phyloP scores from a whole-genome alignment of 1,284 basidiomycete species.

The Leccinum pallidistipes region DNA sequence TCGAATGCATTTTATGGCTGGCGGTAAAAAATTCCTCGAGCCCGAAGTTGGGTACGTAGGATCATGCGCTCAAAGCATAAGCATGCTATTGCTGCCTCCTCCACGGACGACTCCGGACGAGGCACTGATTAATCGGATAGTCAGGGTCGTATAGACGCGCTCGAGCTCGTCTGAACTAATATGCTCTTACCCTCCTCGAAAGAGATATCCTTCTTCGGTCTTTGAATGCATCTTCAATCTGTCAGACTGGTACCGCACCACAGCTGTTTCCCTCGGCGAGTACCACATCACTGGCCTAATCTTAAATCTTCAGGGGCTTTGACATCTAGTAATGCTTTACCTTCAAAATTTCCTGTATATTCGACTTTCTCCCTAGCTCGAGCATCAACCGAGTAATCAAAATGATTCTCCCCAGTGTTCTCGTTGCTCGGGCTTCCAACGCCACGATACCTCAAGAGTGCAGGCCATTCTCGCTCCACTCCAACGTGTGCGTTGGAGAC shows the following conservation, averaged over 20 bases:
- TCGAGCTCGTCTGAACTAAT: not conserved
- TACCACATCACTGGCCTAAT: not conserved
- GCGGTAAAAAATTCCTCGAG: not conserved
- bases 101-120: too few species aligned
- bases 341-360: not conserved
- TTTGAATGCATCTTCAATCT: not conserved
- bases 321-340: not conserved
- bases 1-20: not conserved
- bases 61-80: not conserved
- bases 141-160: not conserved
- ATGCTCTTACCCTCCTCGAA: not conserved
- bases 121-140: not conserved
- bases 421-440: not conserved
- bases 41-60: too few species aligned
- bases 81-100: not conserved
- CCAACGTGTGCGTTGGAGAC: conserved; percentile 25
- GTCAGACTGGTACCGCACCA: not conserved
- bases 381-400: not conserved
- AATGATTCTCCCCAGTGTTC: conserved; percentile 4
- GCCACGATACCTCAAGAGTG: conserved; percentile 7
- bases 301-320: not conserved
- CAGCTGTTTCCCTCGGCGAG: not conserved
- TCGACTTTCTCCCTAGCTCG: not conserved
- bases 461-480: conserved; percentile 13
- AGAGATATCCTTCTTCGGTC: not conserved